These are phyloP conservation scores for Eudorina sp. DNA, from an alignment of 139 green algal species.

Conservation along the genomic window DNA sequence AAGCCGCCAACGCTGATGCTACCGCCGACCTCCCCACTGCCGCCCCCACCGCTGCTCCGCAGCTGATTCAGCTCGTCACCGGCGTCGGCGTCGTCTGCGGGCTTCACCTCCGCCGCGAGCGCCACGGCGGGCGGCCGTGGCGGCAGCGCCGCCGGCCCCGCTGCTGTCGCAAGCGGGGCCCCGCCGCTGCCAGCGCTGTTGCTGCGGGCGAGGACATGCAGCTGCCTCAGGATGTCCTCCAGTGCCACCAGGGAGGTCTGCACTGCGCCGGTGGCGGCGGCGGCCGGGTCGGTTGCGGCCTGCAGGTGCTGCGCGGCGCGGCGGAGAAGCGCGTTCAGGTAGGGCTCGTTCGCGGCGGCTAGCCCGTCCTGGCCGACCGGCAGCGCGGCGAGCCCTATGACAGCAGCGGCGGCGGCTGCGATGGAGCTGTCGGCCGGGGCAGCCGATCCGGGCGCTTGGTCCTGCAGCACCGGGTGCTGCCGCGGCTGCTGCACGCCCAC, in stretches of 20 bases:
- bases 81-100: neutral
- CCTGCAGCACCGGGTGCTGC: neutral
- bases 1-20: neutral
- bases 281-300: neutral
- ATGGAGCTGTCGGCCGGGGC: neutral
- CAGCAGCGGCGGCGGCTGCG: neutral
- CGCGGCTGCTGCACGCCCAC: neutral
- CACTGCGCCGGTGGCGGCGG: neutral
- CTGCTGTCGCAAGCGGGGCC: neutral
- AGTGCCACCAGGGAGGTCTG: neutral
- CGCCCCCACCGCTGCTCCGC: neutral
- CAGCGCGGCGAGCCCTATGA: too few relatives aligned
- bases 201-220: neutral
- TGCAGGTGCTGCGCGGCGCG: neutral
- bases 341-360: neutral
- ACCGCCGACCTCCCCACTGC: neutral
- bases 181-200: neutral
- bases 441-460: neutral
- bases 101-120: neutral
- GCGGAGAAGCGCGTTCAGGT: neutral
- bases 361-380: too few relatives aligned
- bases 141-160: neutral
- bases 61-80: neutral
- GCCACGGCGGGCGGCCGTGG: neutral
- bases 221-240: slow-evolving; percentile 20